Conservation (phyloP, 139 green algal species). For the Microglena sp. region DNA sequence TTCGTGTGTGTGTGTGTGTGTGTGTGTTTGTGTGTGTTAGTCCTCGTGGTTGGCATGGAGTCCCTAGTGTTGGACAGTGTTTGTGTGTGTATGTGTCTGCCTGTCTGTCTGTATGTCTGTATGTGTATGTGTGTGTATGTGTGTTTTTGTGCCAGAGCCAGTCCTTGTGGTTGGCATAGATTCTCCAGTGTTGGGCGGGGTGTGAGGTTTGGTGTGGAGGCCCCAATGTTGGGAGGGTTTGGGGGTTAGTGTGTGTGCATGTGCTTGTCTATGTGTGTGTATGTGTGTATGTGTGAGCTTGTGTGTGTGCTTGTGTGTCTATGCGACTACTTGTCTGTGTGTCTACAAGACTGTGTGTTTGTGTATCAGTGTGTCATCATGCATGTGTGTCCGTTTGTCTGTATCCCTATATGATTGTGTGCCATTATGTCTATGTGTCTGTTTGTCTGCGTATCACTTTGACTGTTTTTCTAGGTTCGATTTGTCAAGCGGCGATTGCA, state of each 20-base stretch:
- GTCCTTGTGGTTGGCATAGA: slow-evolving; percentile 3
- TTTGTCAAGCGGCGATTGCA: too few species aligned
- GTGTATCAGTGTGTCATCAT: not conserved
- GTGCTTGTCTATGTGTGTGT: too few species aligned
- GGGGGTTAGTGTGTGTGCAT: too few species aligned
- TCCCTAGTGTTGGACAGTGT: too few species aligned
- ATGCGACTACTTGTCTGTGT: not conserved
- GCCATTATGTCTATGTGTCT: too few species aligned
- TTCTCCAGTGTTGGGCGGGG: too few species aligned
- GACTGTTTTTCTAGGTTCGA: too few species aligned
- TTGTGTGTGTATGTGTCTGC: too few species aligned
- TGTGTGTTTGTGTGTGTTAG: not conserved
- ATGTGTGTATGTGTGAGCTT: not conserved
- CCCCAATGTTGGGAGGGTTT: too few species aligned
- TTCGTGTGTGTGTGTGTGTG: not conserved
- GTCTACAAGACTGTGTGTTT: not conserved
- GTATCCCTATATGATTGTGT: too few species aligned
- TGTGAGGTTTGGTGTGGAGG: too few species aligned
- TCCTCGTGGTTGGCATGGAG: not conserved
- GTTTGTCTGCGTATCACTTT: too few species aligned
- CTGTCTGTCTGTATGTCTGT: not conserved
- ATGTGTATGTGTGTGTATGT: not conserved
- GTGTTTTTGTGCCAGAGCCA: not conserved
- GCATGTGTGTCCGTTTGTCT: not conserved
- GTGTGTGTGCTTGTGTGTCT: not conserved